phyloP scores from a whole-genome alignment of 2,329 filamentous ascomycete genomes.

The Colletotrichum sansevieriae region DNA sequence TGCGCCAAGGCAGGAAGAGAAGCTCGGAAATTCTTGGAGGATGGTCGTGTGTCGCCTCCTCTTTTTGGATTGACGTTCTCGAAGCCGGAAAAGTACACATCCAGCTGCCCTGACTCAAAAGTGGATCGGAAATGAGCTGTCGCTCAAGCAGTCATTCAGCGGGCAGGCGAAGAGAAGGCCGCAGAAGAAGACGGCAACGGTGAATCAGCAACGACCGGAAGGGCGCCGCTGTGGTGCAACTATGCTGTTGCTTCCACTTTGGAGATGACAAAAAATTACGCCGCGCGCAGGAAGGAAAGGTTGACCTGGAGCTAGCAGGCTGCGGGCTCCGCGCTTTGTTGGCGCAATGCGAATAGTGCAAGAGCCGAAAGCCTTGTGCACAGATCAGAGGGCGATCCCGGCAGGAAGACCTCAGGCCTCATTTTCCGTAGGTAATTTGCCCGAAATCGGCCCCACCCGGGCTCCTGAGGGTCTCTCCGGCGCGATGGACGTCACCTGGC shows the following conservation, averaged over 20 bases:
- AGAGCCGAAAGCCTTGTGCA: conserved; percentile 37
- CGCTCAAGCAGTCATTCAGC: conserved; percentile 3
- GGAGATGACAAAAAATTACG: conserved; percentile 40
- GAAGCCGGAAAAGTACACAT: conserved; percentile 23
- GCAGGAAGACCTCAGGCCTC: not conserved
- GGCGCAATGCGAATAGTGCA: conserved; percentile 37
- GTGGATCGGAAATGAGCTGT: conserved; percentile 5
- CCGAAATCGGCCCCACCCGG: conserved; percentile 32
- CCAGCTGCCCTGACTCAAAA: conserved; percentile 16
- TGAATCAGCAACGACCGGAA: conserved; percentile 26
- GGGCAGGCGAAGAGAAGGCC: conserved; percentile 3
- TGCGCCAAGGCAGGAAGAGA: conserved; percentile 19
- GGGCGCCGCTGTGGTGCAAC: conserved; percentile 28
- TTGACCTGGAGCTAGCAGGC: conserved; percentile 36
- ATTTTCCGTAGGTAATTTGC: conserved; percentile 37
- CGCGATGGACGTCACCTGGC: no score
- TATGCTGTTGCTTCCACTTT: conserved; percentile 30
- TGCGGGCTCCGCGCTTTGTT: conserved; percentile 40
- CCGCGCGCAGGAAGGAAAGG: conserved; percentile 33
- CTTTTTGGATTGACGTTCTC: conserved; percentile 19
- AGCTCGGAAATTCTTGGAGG: conserved; percentile 6
- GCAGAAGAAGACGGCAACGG: conserved; percentile 17
- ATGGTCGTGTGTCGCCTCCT: conserved; percentile 23
- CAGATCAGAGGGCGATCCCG: conserved; percentile 7
- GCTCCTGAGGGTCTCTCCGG: not conserved